phyloP scores from a whole-genome alignment of 2,329 filamentous ascomycete genomes.

The Cordyceps javanica region DNA sequence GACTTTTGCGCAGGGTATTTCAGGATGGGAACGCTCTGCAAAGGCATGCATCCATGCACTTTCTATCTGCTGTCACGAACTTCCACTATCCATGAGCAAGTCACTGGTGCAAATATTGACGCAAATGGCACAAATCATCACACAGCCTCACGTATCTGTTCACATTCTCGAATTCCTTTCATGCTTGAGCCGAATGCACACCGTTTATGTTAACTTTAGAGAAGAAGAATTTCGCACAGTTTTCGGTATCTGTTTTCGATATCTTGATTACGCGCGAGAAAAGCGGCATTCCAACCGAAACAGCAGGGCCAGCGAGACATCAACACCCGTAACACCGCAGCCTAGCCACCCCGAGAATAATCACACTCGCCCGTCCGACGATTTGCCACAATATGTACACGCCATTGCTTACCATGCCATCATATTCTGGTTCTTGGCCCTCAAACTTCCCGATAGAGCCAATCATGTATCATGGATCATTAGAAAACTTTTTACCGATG shows the following conservation, averaged over 20 bases:
- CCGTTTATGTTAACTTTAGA: conserved; percentile 81
- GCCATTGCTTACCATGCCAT: conserved; percentile 92
- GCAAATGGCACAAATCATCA: conserved; percentile 94
- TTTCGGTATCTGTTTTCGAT: conserved; percentile 91
- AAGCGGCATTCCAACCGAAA: conserved; percentile 44
- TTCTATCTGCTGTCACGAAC: conserved; percentile 90
- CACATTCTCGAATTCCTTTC: conserved; percentile 96
- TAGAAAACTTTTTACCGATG: conserved; percentile 75
- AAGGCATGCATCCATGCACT: conserved; percentile 93
- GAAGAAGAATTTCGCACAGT: conserved; percentile 91
- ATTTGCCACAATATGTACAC: conserved; percentile 89
- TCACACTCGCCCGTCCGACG: conserved; percentile 46
- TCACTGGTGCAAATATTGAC: conserved; percentile 79
- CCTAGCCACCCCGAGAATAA: conserved; percentile 17
- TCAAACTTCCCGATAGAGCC: conserved; percentile 77
- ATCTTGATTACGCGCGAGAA: conserved; percentile 81
- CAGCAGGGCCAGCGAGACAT: conserved; percentile 39
- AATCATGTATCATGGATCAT: conserved; percentile 87
- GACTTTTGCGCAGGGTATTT: conserved; percentile 79
- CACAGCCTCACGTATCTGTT: conserved; percentile 82
- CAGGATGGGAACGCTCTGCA: conserved; percentile 77
- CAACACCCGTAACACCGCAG: conserved; percentile 22
- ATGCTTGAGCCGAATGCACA: conserved; percentile 74
- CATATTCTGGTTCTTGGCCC: conserved; percentile 90
- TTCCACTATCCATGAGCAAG: conserved; percentile 81